A percentile compares a stretch with the other conserved stretches of the same genome.
phyloP scores from a whole-genome alignment of 345 rosid species.

The Psidium guajava region DNA sequence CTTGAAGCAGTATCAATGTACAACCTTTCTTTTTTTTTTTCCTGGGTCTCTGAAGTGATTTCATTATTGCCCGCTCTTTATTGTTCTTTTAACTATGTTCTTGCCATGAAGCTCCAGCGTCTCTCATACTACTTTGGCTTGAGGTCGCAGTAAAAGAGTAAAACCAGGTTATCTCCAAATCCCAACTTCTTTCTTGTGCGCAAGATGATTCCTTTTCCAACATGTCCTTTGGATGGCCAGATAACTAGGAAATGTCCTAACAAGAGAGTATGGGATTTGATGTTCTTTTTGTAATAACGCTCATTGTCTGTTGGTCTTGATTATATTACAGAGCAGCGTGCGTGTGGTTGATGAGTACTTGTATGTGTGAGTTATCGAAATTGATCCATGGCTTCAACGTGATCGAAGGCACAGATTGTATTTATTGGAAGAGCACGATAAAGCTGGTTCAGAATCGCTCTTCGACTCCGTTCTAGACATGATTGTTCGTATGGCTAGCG shows the following conservation, averaged over 20 bases:
- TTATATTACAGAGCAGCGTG: background rate
- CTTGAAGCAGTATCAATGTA: conserved; percentile 7
- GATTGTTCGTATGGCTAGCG: background rate
- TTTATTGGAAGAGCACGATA: background rate
- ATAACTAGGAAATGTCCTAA: background rate
- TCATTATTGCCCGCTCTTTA: background rate
- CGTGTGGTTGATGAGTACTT: background rate
- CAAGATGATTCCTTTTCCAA: background rate
- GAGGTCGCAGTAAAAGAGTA: background rate
- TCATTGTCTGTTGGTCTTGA: background rate
- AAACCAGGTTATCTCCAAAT: background rate
- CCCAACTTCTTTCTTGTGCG: background rate
- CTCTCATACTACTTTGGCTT: background rate
- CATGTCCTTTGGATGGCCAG: background rate
- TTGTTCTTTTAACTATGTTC: background rate
- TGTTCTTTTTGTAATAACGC: background rate
- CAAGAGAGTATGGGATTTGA: background rate
- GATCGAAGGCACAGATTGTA: background rate
- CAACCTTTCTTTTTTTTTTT: background rate
- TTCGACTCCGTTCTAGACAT: background rate
- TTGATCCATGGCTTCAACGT: background rate
- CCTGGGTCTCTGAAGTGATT: background rate
- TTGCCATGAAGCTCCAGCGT: background rate
- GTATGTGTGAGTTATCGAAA: background rate
- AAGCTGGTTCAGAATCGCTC: background rate